Evolutionary conservation across 495 filamentous ascomycete species (phyloP), one percentile per base, ranked within the genome.

Genomic region (Cercophora newfieldiana): DNA sequence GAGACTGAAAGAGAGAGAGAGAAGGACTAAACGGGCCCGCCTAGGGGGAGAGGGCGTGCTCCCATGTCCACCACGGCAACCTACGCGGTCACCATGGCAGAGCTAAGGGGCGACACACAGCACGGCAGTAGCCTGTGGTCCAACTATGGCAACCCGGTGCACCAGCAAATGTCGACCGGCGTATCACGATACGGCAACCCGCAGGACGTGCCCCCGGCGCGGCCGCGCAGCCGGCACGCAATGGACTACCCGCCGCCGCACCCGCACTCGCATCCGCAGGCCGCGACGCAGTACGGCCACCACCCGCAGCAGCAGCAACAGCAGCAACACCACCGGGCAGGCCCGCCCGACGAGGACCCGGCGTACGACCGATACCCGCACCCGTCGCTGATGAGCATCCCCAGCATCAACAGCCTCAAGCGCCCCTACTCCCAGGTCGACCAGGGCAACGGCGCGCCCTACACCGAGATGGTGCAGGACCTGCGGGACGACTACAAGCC

Each of bases 391-490:
- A 78, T 81, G 64, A 76, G 74, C 67, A 83, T 85, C 61, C 81
- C 83, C 65, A 82, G 83, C 75, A 85, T 80, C 66, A 82, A 81
- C 68, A 82, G 77, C 65, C 75, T 86, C 63, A 87, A 87, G 72
- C 75, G 84, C 59, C 70, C 78, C 58, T 85, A 81, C 66, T 76
- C 79, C 49, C 78, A 79, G 61, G 70, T 75, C 16, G 74, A 77
- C 53, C 78, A 82, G 66, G 48, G 33, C 16, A 51, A 24, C 44
- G 47, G 59, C 37, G 74, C 78, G 22, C 75, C 80, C 7, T 85
- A 85, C 74, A 78, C 77, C 59, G 82, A 83, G 71, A 82, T 80
- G 64, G 81, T 83, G 24, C 83, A 84, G 69, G 83, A 85, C 67
- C 75, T 86, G 57, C 77, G 81, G 56, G 83, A 86, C 31, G 82